Conservation (phyloP, 1,284 basidiomycete species). For the Pseudozyma sp. region DNA sequence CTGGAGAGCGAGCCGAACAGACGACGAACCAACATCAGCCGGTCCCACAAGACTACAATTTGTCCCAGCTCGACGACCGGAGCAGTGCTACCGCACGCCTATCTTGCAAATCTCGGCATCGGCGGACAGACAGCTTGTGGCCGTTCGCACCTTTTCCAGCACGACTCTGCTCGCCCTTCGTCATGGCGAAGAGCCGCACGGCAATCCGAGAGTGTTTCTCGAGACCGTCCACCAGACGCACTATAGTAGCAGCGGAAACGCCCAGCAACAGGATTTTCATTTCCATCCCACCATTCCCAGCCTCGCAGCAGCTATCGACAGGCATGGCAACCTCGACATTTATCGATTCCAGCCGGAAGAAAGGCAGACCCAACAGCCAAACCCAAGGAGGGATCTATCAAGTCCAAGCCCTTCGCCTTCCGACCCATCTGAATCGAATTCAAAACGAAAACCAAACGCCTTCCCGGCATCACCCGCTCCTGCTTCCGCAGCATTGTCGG, state of each 20-base stretch:
- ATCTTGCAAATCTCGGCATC: slow-evolving; percentile 32
- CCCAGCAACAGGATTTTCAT: slow-evolving; percentile 30
- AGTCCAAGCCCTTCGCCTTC: background rate
- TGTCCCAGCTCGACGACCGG: slow-evolving; percentile 13
- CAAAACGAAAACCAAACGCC: background rate
- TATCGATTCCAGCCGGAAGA: background rate
- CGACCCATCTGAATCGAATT: background rate
- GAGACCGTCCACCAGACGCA: slow-evolving; percentile 6
- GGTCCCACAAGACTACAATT: slow-evolving; percentile 13
- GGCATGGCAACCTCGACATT: slow-evolving; percentile 19
- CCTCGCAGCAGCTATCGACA: slow-evolving; percentile 19
- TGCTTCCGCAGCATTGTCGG: background rate
- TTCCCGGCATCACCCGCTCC: background rate
- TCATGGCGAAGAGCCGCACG: background rate
- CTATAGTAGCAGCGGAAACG: slow-evolving; percentile 8
- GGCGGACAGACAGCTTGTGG: slow-evolving; percentile 6
- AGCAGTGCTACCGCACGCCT: slow-evolving; percentile 18
- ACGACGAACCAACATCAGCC: slow-evolving; percentile 18
- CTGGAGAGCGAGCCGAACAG: background rate
- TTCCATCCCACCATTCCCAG: slow-evolving; percentile 7
- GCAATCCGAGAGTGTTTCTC: slow-evolving; percentile 1
- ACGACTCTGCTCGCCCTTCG: slow-evolving; percentile 23
- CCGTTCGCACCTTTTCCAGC: slow-evolving; percentile 20
- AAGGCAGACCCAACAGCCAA: background rate
- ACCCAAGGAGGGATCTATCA: background rate